Conservation (phyloP, 116 monocot genomes). For the Iris pallida region DNA sequence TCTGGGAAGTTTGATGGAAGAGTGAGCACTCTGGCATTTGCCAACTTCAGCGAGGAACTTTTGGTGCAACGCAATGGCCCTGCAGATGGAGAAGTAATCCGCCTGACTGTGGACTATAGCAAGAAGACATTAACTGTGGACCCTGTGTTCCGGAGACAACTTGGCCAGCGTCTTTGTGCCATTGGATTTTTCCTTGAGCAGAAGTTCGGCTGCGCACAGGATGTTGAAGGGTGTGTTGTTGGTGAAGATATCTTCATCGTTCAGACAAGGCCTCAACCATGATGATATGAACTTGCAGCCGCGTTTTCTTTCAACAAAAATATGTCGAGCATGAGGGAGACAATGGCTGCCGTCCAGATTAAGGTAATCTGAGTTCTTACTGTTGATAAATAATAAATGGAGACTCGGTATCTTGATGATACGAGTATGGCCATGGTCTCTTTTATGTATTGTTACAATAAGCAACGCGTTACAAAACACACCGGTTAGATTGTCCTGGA, state of each 20-base stretch:
- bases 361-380: too few relatives aligned
- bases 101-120: conserved; percentile 76
- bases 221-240: conserved; percentile 81
- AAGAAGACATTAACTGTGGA: conserved; percentile 67
- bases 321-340: too few relatives aligned
- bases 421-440: too few relatives aligned
- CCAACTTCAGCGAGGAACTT: conserved; percentile 94
- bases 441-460: too few relatives aligned
- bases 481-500: too few relatives aligned
- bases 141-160: conserved; percentile 47
- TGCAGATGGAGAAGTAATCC: conserved; percentile 68
- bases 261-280: conserved; percentile 76
- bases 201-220: conserved; percentile 70
- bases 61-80: conserved; percentile 56
- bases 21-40: conserved; percentile 71
- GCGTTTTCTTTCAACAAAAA: too few relatives aligned
- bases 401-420: too few relatives aligned
- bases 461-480: too few relatives aligned
- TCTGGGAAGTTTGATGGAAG: conserved; percentile 66
- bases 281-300: too few relatives aligned
- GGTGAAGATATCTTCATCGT: conserved; percentile 86
- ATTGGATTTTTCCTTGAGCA: conserved; percentile 80
- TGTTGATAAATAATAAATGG: too few relatives aligned
- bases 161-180: conserved; percentile 62
- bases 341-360: too few relatives aligned